These are phyloP conservation scores for Penicillium expansum DNA, from an alignment of 2,329 filamentous ascomycete genomes.

Conservation along the genomic window DNA sequence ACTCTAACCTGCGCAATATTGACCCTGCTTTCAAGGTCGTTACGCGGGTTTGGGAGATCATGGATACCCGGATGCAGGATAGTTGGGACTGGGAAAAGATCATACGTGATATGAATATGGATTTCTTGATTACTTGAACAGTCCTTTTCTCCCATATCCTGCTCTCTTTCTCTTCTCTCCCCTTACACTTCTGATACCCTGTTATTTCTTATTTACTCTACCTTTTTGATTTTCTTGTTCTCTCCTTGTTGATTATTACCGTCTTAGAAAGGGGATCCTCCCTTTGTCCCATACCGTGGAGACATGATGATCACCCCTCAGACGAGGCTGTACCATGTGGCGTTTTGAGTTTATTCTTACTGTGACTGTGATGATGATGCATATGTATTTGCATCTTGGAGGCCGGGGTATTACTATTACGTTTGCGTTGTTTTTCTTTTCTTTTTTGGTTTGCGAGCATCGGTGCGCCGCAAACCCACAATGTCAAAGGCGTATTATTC, in stretches of 20 bases:
- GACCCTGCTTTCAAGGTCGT: conserved; percentile 56
- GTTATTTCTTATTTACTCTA: conserved; percentile 5
- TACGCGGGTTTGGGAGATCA: conserved; percentile 57
- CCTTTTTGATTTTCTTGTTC: conserved; percentile 3
- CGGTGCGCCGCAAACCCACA: background rate
- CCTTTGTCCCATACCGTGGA: conserved; percentile 4
- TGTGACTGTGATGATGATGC: conserved; percentile 2
- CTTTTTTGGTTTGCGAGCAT: conserved; percentile 6
- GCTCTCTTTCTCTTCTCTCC: background rate
- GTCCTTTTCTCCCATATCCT: background rate
- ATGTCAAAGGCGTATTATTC: background rate
- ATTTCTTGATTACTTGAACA: conserved; percentile 58
- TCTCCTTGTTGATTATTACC: background rate
- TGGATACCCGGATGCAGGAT: conserved; percentile 56
- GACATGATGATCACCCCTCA: conserved; percentile 15
- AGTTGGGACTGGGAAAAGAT: conserved; percentile 65
- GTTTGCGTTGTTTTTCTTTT: background rate
- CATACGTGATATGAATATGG: conserved; percentile 57
- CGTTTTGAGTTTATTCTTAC: conserved; percentile 11
- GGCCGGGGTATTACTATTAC: background rate
- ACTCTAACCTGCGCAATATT: conserved; percentile 59
- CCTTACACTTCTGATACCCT: conserved; percentile 21
- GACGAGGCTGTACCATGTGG: conserved; percentile 20
- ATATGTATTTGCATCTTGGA: conserved; percentile 18
- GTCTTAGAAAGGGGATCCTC: conserved; percentile 1